Base-by-base conservation (phyloP, 2,329 filamentous ascomycete species). In the Epichloe typhina region DNA sequence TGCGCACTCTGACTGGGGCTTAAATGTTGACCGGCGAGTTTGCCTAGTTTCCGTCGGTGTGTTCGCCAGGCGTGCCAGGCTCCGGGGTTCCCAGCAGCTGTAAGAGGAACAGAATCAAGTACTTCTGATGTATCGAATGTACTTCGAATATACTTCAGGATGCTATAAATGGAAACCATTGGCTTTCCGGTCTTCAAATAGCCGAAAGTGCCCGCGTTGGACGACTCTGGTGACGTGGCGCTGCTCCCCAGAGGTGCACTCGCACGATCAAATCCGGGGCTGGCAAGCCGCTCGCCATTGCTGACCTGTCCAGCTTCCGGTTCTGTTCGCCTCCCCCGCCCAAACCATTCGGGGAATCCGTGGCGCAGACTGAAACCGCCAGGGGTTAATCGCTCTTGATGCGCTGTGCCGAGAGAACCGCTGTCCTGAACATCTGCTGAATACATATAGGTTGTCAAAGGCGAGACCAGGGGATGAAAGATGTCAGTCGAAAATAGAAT, bases 11-110 rank as follows among this genome's bases (percentile, higher is more conserved):
- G 46, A 46, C 26, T 9, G 31, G 35, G 19, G 36, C 4, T 52
- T 50, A 9, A 49, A 47, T 15, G 43, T 33, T 15, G 52, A 6
- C 35, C 43, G n/a, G n/a, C 57, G 5, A 62, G 50, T 45, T 64
- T 65, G 36, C 62, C 64, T 17, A 56, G 50, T 26, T 63, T 63
- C 23, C 63, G 62, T 17, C 83, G 79, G 64, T 91, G 78, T 6
- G 86, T 80, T 59, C 82, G 78, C 91, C 91, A 97, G 4, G 91
- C 91, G 69, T 95, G 87, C 85, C 89, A 97, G 21, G 91, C 93
- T 6, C 89, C 88, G 3, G 86, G 82, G 59, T 97, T 95, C 1
- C 88, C 91, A 0, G 90, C 88, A 17, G 86, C 86, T 56, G 88
- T 81, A 1, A 95, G 70, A 2, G 88, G 84, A 19, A 97, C 72